Evolutionary conservation across 345 rosid species (phyloP).

Genomic region (Eucalyptus cloeziana): DNA sequence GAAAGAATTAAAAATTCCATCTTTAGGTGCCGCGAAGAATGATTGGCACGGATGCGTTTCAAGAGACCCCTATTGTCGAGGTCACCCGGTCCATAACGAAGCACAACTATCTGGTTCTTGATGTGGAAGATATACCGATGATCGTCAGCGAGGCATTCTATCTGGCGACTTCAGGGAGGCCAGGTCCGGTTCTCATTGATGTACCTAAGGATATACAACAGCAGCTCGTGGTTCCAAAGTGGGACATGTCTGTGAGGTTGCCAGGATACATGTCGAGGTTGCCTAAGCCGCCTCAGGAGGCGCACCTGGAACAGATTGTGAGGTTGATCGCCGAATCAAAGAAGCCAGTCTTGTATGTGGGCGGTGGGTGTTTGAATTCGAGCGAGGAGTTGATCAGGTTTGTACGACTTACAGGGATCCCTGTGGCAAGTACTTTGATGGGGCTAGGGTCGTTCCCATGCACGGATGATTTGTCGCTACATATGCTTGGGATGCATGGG

Average conservation of each 20-base stretch:
- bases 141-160: constrained; percentile 73
- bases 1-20: not conserved
- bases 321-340: constrained; percentile 67
- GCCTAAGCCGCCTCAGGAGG: constrained; percentile 49
- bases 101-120: constrained; percentile 79
- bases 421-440: constrained; percentile 97
- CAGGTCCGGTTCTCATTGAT: constrained; percentile 92
- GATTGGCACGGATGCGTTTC: constrained; percentile 95
- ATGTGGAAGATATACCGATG: constrained; percentile 86
- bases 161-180: constrained; percentile 78
- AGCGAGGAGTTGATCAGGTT: constrained; percentile 72
- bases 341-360: constrained; percentile 92
- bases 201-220: constrained; percentile 94
- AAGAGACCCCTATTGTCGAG: constrained; percentile 91
- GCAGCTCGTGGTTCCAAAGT: constrained; percentile 71
- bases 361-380: constrained; percentile 96
- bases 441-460: constrained; percentile 76
- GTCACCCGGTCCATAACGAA: constrained; percentile 87
- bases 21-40: constrained; percentile 73
- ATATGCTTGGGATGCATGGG: constrained; percentile 99
- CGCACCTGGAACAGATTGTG: constrained; percentile 67
- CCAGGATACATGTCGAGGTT: constrained; percentile 71
- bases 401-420: constrained; percentile 82
- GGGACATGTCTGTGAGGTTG: constrained; percentile 47
- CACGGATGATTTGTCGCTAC: constrained; percentile 54